Conservation (phyloP, 2,329 filamentous ascomycete species). For the Tolypocladium ovalisporum region DNA sequence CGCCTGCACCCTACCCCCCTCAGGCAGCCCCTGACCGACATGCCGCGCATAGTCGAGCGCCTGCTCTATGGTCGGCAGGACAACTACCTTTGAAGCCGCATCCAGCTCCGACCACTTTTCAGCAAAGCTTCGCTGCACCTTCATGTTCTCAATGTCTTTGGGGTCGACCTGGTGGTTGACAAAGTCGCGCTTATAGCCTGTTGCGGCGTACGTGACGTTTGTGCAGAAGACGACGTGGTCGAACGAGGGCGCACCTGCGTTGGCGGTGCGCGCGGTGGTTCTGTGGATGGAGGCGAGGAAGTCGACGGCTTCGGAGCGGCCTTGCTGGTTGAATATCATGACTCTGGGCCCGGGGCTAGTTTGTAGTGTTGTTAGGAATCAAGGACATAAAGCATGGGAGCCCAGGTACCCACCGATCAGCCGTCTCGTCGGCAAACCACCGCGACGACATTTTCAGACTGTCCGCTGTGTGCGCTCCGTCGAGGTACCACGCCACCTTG, state of each 20-base stretch:
- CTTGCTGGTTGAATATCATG: constrained; percentile 85
- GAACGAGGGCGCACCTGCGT: constrained; percentile 34
- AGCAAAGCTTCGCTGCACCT: constrained; percentile 40
- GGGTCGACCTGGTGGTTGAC: constrained; percentile 44
- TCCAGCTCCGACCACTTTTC: constrained; percentile 39
- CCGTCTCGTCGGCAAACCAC: constrained; percentile 62
- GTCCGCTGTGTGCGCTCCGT: constrained; percentile 87
- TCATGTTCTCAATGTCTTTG: constrained; percentile 38
- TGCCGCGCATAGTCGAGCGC: constrained; percentile 36
- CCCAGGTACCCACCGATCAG: constrained; percentile 14
- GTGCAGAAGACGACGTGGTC: constrained; percentile 74
- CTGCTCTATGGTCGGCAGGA: constrained; percentile 43
- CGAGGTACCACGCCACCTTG: constrained; percentile 69
- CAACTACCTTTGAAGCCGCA: constrained; percentile 30
- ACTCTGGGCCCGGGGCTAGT: constrained; percentile 28
- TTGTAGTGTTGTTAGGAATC: background rate
- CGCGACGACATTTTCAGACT: constrained; percentile 71
- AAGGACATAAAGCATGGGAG: background rate
- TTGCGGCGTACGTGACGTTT: constrained; percentile 49
- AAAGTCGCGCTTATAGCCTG: constrained; percentile 45
- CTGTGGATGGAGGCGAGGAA: constrained; percentile 39
- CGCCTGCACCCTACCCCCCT: constrained; percentile 29
- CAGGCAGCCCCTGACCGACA: constrained; percentile 16
- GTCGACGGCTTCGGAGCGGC: constrained; percentile 39
- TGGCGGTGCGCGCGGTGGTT: constrained; percentile 18